Percentiles rank a stretch among this genome's conserved stretches.
phyloP scores from a whole-genome alignment of 345 rosid species.

The Rhizophora apiculata region DNA sequence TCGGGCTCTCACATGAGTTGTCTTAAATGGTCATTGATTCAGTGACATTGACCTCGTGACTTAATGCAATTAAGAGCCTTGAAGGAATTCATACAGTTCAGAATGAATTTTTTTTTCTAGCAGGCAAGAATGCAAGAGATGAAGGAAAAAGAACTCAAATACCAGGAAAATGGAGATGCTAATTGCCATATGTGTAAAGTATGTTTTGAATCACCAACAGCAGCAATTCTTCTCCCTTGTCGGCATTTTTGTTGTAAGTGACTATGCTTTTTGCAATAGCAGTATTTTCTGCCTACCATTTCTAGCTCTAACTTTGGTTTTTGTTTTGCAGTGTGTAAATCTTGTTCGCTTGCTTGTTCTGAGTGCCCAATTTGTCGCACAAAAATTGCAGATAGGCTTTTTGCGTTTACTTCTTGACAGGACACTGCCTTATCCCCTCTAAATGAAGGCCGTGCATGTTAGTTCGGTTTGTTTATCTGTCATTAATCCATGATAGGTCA shows the following conservation, averaged over 20 bases:
- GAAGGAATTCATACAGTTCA: too few relatives aligned
- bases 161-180: slow-evolving; percentile 66
- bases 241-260: slow-evolving; percentile 98
- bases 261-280: slow-evolving; percentile 1
- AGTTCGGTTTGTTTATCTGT: neutral
- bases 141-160: slow-evolving; percentile 88
- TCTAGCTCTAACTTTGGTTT: neutral
- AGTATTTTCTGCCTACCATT: neutral
- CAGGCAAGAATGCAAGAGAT: slow-evolving; percentile 98
- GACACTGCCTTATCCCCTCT: slow-evolving; percentile 21
- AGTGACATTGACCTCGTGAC: too few relatives aligned
- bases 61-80: too few relatives aligned
- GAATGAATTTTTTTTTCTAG: slow-evolving; percentile 6
- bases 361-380: slow-evolving; percentile 99
- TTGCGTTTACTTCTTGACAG: slow-evolving; percentile 82
- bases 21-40: too few relatives aligned
- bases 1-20: too few relatives aligned
- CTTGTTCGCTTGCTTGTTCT: slow-evolving; percentile 95
- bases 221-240: slow-evolving; percentile 97
- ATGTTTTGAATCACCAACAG: slow-evolving; percentile 91
- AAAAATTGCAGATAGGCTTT: slow-evolving; percentile 86
- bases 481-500: neutral
- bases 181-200: slow-evolving; percentile 96
- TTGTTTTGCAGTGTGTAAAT: slow-evolving; percentile 82
- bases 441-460: slow-evolving; percentile 27